phyloP scores from a whole-genome alignment of 2,329 filamentous ascomycete species.

The Neoarthrinium moseri region DNA sequence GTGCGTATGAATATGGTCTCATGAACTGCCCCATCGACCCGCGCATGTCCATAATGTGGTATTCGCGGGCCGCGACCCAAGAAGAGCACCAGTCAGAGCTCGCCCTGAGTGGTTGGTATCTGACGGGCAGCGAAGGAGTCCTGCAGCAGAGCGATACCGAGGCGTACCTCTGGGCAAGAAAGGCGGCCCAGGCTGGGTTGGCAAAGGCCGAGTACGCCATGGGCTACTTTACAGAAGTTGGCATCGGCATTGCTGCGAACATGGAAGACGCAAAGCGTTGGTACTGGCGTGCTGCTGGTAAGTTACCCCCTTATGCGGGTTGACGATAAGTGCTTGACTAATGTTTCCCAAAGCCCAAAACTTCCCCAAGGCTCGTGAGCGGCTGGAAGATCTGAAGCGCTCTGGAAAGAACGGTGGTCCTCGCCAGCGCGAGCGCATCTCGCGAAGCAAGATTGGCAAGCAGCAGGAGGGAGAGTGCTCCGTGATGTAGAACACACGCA shows the following conservation, averaged over 20 bases:
- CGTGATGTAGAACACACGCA: constrained; percentile 62
- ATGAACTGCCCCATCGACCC: constrained; percentile 82
- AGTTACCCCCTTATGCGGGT: constrained; percentile 39
- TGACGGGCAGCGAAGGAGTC: constrained; percentile 86
- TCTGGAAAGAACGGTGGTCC: constrained; percentile 68
- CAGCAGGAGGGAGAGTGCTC: constrained; percentile 87
- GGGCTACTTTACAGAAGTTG: constrained; percentile 95
- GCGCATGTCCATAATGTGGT: constrained; percentile 87
- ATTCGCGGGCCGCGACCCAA: constrained; percentile 85
- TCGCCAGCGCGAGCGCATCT: constrained; percentile 75
- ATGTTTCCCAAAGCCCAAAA: constrained; percentile 71
- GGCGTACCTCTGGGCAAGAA: constrained; percentile 94
- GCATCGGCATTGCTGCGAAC: constrained; percentile 83
- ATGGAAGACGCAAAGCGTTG: constrained; percentile 95
- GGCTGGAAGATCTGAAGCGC: constrained; percentile 87
- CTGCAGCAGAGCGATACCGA: constrained; percentile 91
- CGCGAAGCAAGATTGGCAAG: constrained; percentile 75
- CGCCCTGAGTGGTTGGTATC: constrained; percentile 85
- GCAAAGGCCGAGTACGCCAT: constrained; percentile 97
- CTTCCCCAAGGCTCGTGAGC: constrained; percentile 88
- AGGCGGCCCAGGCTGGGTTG: constrained; percentile 82
- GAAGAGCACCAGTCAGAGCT: constrained; percentile 93
- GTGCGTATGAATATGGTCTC: constrained; percentile 84
- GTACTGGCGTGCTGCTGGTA: constrained; percentile 97
- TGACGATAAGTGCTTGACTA: constrained; percentile 1